These are phyloP conservation scores for Nothophoma quercina DNA, from an alignment of 2,329 filamentous ascomycete genomes.

Conservation along the genomic window DNA sequence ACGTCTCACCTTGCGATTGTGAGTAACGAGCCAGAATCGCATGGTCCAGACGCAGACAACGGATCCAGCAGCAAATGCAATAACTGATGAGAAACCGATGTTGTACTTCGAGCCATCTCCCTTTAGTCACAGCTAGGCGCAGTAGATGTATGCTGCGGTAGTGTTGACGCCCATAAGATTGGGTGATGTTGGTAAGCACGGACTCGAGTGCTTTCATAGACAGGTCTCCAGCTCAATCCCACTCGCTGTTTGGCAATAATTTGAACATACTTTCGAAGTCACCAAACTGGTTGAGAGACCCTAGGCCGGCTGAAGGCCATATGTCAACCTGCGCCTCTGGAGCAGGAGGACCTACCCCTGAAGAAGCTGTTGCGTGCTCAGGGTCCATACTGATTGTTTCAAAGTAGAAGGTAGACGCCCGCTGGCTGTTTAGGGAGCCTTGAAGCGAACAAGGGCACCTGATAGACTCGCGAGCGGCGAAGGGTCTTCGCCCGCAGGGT, in stretches of 20 bases:
- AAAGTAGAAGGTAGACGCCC: not conserved
- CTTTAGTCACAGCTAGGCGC: not conserved
- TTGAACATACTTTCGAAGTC: not conserved
- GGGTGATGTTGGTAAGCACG: not conserved
- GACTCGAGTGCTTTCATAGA: no score
- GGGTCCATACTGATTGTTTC: not conserved
- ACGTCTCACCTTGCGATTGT: not conserved
- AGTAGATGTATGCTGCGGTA: not conserved
- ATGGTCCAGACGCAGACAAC: not conserved
- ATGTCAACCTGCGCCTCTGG: not conserved
- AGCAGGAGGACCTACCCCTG: not conserved
- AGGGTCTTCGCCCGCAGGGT: not conserved
- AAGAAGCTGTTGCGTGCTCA: not conserved
- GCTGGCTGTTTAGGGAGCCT: not conserved
- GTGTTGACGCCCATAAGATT: not conserved
- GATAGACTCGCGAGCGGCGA: not conserved
- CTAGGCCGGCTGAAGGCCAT: not conserved
- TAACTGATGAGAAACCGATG: not conserved
- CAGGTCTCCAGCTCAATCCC: no score
- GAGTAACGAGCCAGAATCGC: not conserved
- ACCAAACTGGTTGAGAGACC: not conserved
- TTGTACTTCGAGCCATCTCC: not conserved
- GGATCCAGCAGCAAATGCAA: not conserved
- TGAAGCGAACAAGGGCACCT: not conserved
- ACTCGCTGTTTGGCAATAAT: not conserved